Evolutionary conservation across 805 yeast species (phyloP), one percentile per base, ranked within the genome.

Genomic region (Ogataea siamensis): DNA sequence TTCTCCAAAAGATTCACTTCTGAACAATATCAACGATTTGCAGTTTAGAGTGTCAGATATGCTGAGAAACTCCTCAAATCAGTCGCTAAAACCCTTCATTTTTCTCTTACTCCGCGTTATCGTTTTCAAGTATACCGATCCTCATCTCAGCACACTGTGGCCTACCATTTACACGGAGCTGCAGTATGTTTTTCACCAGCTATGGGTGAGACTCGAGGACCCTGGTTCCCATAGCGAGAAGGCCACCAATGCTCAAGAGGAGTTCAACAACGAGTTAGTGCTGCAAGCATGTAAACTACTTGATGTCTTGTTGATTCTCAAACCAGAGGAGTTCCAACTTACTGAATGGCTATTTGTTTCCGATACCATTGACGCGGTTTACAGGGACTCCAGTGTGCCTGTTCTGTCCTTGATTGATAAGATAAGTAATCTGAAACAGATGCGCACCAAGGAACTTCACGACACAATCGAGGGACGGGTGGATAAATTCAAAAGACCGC

Each of bases 291-390:
- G 87, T 52, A 91, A 89, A 58, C 64, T 93, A 11, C 64, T 93
- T 32, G 99, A 91, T 55, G 71, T 84, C 20, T 58, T 88, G 15
- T 57, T 91, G 14, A 67, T 83, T 2, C 49, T 88, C 40, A 76
- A 79, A 24, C 71, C 72, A 28, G 97, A 89, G 55, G 95, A 87
- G 41, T 71, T 91, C 67, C 81, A 80, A 60, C 54, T 76, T 59
- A 55, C 76, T 45, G 93, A 87, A 52, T 91, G 98, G 98, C 65
- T 93, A 2, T 93, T 87, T 54, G 74, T 91, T 8, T 71, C 80
- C 18, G 87, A 83, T 50, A 78, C 56, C 4, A 43, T 57, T 1
- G 64, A 62, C 40, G 63, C 62, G 2, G 57, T 60, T 19, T 58
- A 51, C 28, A 41, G 52, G 9, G 57, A 54, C 9, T 43, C 49